These are phyloP conservation scores for Trametes sp. DNA, from an alignment of 1,284 basidiomycete species.

Conservation along the genomic window DNA sequence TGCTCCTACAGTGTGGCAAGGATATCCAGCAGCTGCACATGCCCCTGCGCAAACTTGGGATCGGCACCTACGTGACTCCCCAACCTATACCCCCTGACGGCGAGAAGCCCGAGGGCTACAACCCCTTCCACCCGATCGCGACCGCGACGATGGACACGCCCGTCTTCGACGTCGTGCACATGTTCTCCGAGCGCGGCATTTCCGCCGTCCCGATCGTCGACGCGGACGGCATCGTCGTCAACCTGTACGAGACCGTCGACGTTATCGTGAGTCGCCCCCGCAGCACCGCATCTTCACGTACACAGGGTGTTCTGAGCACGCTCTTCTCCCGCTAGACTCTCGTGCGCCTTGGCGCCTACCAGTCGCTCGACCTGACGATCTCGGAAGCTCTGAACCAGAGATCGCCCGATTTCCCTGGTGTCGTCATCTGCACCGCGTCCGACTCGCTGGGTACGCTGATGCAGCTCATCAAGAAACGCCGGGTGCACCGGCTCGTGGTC, in stretches of 20 bases:
- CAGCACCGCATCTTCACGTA: conserved; percentile 16
- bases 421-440: conserved; percentile 93
- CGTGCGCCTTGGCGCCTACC: conserved; percentile 94
- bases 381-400: conserved; percentile 92
- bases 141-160: conserved; percentile 93
- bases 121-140: conserved; percentile 89
- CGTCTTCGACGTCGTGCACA: conserved; percentile 98
- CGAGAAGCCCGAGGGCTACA: conserved; percentile 55
- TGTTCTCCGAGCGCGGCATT: conserved; percentile 96
- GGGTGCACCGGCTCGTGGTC: conserved; percentile 94
- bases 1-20: conserved; percentile 62
- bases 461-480: conserved; percentile 90
- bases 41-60: conserved; percentile 86
- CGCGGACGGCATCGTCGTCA: conserved; percentile 92
- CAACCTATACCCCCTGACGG: conserved; percentile 44
- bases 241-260: conserved; percentile 99
- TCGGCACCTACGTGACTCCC: conserved; percentile 89
- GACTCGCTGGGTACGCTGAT: conserved; percentile 95
- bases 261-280: conserved; percentile 81
- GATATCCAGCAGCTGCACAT: conserved; percentile 81
- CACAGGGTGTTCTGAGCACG: conserved; percentile 8
- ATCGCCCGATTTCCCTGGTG: conserved; percentile 93
- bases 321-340: conserved; percentile 70
- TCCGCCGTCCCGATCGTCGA: conserved; percentile 98
- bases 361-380: conserved; percentile 95